Evolutionary conservation across 768 basidiomycete species (phyloP).

Genomic region (Calvatia gigantea): DNA sequence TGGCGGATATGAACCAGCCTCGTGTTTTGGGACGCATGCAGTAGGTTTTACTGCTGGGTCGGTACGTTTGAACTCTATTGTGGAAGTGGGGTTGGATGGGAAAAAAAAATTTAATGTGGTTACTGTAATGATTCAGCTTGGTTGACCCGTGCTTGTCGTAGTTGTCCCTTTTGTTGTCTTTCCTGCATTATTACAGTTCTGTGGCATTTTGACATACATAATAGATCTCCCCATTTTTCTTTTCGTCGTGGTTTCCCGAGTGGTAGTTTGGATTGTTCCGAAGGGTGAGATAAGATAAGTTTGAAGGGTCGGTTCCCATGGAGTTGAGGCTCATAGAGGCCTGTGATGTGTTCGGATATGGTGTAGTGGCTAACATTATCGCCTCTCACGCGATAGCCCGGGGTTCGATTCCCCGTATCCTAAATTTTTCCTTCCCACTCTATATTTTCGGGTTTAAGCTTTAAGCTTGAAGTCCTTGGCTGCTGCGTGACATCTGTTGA

Average conservation of each 20-base stretch:
- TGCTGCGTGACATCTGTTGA: too few relatives aligned
- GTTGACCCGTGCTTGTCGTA: background rate
- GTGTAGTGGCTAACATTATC: conserved; percentile 15
- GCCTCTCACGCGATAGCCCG: conserved; percentile 14
- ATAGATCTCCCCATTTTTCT: background rate
- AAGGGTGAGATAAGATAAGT: too few relatives aligned
- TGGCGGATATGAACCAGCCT: conserved; percentile 81
- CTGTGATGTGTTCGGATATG: conserved; percentile 14
- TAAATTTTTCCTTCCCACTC: too few relatives aligned
- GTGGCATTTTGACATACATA: background rate
- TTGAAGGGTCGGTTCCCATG: too few relatives aligned
- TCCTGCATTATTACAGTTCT: conserved; percentile 1
- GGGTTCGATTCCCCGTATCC: conserved; percentile 14
- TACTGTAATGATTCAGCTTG: background rate
- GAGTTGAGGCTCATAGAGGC: too few relatives aligned
- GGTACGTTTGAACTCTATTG: background rate
- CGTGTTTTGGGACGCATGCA: conserved; percentile 65
- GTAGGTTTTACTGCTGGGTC: conserved; percentile 7
- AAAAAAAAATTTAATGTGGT: background rate
- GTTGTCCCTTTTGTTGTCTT: background rate
- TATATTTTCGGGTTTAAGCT: too few relatives aligned
- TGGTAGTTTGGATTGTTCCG: too few relatives aligned
- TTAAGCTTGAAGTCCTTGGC: too few relatives aligned
- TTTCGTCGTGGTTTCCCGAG: too few relatives aligned
- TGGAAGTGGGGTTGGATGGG: background rate